A percentile compares a stretch with the other conserved stretches of the same genome.
Evolutionary conservation across 176 grass and related monocot species (phyloP).

Genomic region (Rhynchospora pubera): DNA sequence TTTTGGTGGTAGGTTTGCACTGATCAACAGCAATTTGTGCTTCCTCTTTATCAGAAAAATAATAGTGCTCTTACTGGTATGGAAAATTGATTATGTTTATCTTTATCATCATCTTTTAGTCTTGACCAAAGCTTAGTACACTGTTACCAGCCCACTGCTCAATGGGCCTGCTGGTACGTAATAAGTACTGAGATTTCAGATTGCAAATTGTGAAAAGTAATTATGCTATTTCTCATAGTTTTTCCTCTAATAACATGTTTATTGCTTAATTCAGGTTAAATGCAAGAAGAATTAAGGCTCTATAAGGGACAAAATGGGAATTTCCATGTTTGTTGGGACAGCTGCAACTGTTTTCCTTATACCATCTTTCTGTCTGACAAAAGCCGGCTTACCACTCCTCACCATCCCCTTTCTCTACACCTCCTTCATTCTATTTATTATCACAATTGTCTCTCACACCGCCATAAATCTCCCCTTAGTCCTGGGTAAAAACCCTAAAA

Average conservation of each 20-base stretch:
- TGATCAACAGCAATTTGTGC: neutral
- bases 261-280: constrained; percentile 14
- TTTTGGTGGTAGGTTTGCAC: neutral
- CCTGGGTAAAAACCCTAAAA: constrained; percentile 60
- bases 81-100: neutral
- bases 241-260: neutral
- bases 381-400: constrained; percentile 21
- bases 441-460: constrained; percentile 65
- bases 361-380: constrained; percentile 28
- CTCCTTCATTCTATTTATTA: constrained; percentile 35
- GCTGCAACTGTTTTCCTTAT: constrained; percentile 38
- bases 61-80: neutral
- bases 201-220: neutral
- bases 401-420: constrained; percentile 39
- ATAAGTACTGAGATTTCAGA: neutral
- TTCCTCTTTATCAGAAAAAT: neutral
- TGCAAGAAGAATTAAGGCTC: neutral
- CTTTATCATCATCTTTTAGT: neutral
- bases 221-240: neutral
- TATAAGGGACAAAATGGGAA: constrained; percentile 40
- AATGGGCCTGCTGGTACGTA: neutral
- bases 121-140: neutral
- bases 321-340: constrained; percentile 50
- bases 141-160: neutral
- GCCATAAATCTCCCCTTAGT: constrained; percentile 66